phyloP scores from a whole-genome alignment of 2,329 filamentous ascomycete species.

The Cladosporium colombiae region DNA sequence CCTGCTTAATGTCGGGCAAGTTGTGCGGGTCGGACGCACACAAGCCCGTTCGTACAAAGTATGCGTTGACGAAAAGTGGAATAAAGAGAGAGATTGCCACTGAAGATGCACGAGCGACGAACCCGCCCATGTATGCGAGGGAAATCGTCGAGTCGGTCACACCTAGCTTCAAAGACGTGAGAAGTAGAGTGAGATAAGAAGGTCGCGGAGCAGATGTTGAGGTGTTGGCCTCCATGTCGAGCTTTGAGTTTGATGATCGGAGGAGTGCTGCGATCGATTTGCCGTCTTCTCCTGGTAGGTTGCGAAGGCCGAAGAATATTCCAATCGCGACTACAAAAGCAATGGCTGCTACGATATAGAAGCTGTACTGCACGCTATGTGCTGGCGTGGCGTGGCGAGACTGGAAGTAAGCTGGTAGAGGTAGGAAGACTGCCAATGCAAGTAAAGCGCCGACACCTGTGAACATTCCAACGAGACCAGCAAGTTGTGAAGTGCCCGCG shows the following conservation, averaged over 20 bases:
- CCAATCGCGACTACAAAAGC: slow-evolving; percentile 67
- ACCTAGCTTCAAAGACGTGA: slow-evolving; percentile 57
- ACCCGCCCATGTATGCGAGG: slow-evolving; percentile 88
- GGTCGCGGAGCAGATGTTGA: slow-evolving; percentile 29
- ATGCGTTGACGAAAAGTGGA: slow-evolving; percentile 87
- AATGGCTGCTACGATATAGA: slow-evolving; percentile 78
- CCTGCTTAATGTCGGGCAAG: slow-evolving; percentile 70
- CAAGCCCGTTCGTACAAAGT: slow-evolving; percentile 78
- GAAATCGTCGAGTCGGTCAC: slow-evolving; percentile 76
- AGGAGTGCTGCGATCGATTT: slow-evolving; percentile 64
- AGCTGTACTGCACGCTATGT: slow-evolving; percentile 77
- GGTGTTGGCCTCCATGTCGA: slow-evolving; percentile 22
- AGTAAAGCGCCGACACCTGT: slow-evolving; percentile 90
- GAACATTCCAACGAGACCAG: slow-evolving; percentile 87
- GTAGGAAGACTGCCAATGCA: slow-evolving; percentile 78
- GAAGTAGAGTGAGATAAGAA: slow-evolving; percentile 52
- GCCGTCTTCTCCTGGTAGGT: slow-evolving; percentile 69
- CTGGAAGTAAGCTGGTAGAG: slow-evolving; percentile 79
- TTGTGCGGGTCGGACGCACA: slow-evolving; percentile 59
- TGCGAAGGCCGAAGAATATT: slow-evolving; percentile 75
- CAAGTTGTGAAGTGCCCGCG: slow-evolving; percentile 56
- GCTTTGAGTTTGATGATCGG: slow-evolving; percentile 28
- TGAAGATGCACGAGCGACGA: slow-evolving; percentile 90
- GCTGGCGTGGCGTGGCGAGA: slow-evolving; percentile 70
- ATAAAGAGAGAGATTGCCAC: slow-evolving; percentile 96